A percentile compares a stretch with the other conserved stretches of the same genome.
Evolutionary conservation across 2,329 filamentous ascomycete species (phyloP).

Genomic region (Epichloe glyceriae): DNA sequence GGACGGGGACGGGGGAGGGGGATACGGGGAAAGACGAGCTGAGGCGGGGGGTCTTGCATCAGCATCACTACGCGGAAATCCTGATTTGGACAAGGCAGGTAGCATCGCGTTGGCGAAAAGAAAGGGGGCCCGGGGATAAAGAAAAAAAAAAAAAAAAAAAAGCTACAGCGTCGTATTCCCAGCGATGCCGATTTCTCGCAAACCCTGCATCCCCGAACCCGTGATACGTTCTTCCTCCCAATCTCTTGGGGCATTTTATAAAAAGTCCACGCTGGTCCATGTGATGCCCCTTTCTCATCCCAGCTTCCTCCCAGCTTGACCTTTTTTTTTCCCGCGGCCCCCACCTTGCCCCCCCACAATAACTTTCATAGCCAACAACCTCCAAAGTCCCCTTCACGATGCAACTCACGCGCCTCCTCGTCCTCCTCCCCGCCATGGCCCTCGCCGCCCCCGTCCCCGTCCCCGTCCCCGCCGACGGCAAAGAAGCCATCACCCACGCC

Average conservation of each 20-base stretch:
- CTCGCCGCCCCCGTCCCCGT: not conserved
- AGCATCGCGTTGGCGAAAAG: not conserved
- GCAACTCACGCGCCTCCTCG: not conserved
- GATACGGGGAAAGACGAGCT: no score
- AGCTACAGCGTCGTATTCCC: not conserved
- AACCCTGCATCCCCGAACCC: not conserved
- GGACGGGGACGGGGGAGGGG: no score
- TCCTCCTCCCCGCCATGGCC: constrained; percentile 2
- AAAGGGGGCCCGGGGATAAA: no score
- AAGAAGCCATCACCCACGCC: constrained; percentile 10
- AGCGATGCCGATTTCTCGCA: not conserved
- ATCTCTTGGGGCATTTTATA: not conserved
- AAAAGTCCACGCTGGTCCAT: not conserved
- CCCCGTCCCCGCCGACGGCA: constrained; percentile 2
- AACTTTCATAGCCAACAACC: not conserved
- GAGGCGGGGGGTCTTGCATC: no score
- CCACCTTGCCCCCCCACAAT: not conserved
- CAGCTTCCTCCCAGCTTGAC: no score
- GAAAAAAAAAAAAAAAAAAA: not conserved
- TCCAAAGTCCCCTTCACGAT: not conserved
- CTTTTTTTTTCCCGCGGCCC: no score
- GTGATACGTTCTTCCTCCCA: not conserved
- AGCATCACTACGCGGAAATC: not conserved
- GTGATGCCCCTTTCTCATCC: no score
- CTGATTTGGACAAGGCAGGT: not conserved